Conservation (phyloP, 2,329 filamentous ascomycete species). For the Aspergillus glaucus region DNA sequence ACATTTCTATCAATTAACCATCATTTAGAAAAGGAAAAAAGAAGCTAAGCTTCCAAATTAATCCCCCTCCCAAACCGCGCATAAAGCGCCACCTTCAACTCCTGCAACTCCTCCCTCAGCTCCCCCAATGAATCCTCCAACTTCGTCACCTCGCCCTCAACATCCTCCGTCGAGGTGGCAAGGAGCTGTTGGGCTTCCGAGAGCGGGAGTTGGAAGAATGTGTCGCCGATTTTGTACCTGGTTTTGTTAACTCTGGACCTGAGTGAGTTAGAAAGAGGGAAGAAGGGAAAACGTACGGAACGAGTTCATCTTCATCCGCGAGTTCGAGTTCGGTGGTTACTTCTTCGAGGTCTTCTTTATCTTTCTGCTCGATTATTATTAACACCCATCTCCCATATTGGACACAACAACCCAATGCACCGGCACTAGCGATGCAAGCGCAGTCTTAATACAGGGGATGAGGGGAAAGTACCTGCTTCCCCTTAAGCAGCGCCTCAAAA, state of each 20-base stretch:
- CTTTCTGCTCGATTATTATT: constrained; percentile 59
- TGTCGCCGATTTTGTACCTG: constrained; percentile 95
- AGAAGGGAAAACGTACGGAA: constrained; percentile 60
- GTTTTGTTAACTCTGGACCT: constrained; percentile 3
- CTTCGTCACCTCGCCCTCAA: constrained; percentile 68
- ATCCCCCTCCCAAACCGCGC: constrained; percentile 94
- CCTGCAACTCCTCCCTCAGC: constrained; percentile 78
- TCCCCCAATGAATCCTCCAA: constrained; percentile 70
- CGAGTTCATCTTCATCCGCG: constrained; percentile 86
- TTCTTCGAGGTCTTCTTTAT: constrained; percentile 96
- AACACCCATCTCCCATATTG: background rate
- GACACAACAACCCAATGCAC: background rate
- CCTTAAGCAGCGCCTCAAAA: constrained; percentile 72
- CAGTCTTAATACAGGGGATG: background rate
- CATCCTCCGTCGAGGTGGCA: constrained; percentile 59
- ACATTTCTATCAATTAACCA: background rate
- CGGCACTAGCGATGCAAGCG: too few species aligned
- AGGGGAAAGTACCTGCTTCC: constrained; percentile 55
- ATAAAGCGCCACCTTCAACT: constrained; percentile 87
- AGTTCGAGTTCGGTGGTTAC: constrained; percentile 86
- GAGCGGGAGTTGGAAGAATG: constrained; percentile 82
- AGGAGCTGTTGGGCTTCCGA: constrained; percentile 84
- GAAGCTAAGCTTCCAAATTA: constrained; percentile 75
- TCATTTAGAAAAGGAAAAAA: constrained; percentile 2
- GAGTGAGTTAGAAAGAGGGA: background rate